These are phyloP conservation scores for Suhomyces emberorum DNA, from an alignment of 805 yeast species.

Conservation along the genomic window DNA sequence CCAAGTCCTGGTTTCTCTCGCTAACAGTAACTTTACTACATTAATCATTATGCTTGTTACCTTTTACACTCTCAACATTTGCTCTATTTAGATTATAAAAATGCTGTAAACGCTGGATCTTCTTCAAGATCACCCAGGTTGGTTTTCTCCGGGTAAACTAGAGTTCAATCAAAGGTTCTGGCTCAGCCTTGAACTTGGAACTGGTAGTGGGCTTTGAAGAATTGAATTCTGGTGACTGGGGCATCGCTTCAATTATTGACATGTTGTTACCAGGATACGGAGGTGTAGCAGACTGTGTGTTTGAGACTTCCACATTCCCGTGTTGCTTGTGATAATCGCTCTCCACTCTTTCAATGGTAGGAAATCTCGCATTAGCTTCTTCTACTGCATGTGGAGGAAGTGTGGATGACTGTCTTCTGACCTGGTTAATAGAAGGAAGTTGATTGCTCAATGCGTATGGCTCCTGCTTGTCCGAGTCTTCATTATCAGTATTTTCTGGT, in stretches of 20 bases:
- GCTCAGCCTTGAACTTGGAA: slow-evolving; percentile 23
- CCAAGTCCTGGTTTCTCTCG: no score
- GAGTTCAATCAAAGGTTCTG: slow-evolving; percentile 42
- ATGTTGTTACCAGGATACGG: slow-evolving; percentile 4
- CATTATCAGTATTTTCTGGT: slow-evolving; percentile 8
- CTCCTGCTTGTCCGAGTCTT: slow-evolving; percentile 5
- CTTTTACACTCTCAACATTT: no score
- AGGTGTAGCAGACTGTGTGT: neutral
- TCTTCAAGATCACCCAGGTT: no score
- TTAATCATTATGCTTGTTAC: no score
- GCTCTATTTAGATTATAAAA: no score
- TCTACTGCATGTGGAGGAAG: slow-evolving; percentile 13
- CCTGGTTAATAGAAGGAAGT: neutral
- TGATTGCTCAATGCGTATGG: neutral
- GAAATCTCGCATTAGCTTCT: slow-evolving; percentile 11
- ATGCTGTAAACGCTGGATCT: no score
- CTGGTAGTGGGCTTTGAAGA: neutral
- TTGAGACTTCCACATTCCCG: neutral
- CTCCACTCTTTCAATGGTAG: slow-evolving; percentile 14
- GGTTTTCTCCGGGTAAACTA: no score
- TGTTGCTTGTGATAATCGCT: slow-evolving; percentile 10
- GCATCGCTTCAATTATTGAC: neutral
- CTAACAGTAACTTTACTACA: no score
- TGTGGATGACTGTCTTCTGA: slow-evolving; percentile 11
- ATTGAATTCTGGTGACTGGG: slow-evolving; percentile 3